These are phyloP conservation scores for Polychytrium aggregatum DNA, from an alignment of 192 early-diverging fungal species.

Conservation along the genomic window DNA sequence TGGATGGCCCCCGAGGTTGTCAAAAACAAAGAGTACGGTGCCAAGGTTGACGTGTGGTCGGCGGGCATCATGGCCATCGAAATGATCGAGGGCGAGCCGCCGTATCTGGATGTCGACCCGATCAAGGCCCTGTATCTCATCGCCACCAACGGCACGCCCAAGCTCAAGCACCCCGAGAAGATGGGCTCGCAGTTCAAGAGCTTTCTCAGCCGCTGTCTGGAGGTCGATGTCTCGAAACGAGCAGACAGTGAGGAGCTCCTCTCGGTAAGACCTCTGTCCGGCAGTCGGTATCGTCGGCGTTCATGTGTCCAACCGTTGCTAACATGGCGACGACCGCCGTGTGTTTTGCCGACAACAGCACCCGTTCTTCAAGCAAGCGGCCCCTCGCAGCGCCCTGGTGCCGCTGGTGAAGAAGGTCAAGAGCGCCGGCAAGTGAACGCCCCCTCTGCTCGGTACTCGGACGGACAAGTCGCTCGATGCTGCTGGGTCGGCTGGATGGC, in stretches of 20 bases:
- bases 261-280: conserved; percentile 22
- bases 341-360: conserved; percentile 52
- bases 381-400: conserved; percentile 59
- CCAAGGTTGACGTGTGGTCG: conserved; percentile 96
- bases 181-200: conserved; percentile 74
- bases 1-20: conserved; percentile 99
- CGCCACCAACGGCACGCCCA: conserved; percentile 90
- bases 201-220: conserved; percentile 84
- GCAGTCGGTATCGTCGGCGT: neutral
- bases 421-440: no score
- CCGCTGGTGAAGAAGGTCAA: conserved; percentile 58
- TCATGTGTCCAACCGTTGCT: no score
- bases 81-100: conserved; percentile 96
- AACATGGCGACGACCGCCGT: no score
- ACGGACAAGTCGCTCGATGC: no score
- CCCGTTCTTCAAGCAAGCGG: conserved; percentile 75
- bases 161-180: conserved; percentile 77
- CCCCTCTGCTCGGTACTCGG: no score
- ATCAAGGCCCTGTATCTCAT: conserved; percentile 54
- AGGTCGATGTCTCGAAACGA: conserved; percentile 80
- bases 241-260: conserved; percentile 71
- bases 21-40: conserved; percentile 77
- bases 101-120: conserved; percentile 91
- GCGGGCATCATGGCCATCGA: conserved; percentile 96
- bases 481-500: no score